Base-by-base conservation (phyloP, 306 rosid genomes). In the Phaseolus lunatus region DNA sequence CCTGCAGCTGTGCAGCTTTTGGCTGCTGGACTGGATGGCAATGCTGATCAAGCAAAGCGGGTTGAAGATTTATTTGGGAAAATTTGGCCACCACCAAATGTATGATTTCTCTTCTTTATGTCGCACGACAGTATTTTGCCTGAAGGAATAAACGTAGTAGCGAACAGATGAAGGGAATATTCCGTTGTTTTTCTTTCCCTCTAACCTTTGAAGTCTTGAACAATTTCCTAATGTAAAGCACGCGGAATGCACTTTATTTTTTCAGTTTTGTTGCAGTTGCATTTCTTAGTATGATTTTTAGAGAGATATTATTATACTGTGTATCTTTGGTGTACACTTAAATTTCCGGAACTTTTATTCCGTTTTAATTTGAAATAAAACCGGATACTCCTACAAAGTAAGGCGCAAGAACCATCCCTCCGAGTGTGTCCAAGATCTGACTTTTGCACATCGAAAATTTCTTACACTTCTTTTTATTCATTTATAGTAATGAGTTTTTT, bases 11-110 rank as follows among this genome's bases (percentile, higher is more conserved):
- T 90, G 85, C 92, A 90, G 79, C 98, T 95, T 71, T 88, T 92
- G 73, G 86, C 90, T 54, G 64, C 87, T 70, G 98, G 98, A 63
- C 81, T 95, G 71, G 97, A 95, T 35, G 94, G 98, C 33, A 81
- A 95, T 68, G 91, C 85, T 33, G 89, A 86, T 70, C 97, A 95
- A 84, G 95, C 97, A 39, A 88, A 85, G 77, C 92, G 98, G 62
- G 93, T 89, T 31, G 96, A 95, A 83, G 92, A 95, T 62, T 80
- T 90, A 2, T 89, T 95, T 56, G 89, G 84, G 64, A 92, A 92
- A 88, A 87, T 95, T 27, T 95, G 98, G 98, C 98, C 97, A 15
- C 98, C 98, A 18, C 98, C 98, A 70, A 95, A 92, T 84, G 97
- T 95, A 67, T 95, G 86, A 93, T 66, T 73, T 52, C 35, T 39